A percentile compares a stretch with the other conserved stretches of the same genome.
Evolutionary conservation across 2,329 filamentous ascomycete genomes (phyloP).

Genomic region (Alternaria triticimaculans): DNA sequence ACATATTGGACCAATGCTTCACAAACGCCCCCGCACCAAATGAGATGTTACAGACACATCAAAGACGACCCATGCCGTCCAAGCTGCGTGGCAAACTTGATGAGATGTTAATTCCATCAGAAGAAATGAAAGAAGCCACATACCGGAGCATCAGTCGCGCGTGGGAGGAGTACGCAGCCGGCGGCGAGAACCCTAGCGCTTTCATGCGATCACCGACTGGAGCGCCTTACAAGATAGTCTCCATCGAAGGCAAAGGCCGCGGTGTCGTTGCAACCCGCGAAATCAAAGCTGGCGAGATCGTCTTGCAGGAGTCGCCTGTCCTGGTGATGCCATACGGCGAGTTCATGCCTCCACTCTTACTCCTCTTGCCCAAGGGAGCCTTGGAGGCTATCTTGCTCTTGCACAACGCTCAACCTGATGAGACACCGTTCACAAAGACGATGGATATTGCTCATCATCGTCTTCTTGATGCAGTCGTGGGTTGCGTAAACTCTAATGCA

Average conservation of each 20-base stretch:
- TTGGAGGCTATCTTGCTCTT: neutral
- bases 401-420: no score
- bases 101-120: neutral
- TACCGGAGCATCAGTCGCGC: neutral
- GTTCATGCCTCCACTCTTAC: neutral
- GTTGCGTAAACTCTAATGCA: neutral
- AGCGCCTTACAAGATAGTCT: neutral
- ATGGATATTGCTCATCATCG: no score
- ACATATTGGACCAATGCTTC: neutral
- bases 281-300: neutral
- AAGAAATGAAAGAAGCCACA: neutral
- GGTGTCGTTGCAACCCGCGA: neutral
- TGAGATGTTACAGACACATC: neutral
- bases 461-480: neutral
- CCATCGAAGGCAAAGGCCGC: neutral
- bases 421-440: no score
- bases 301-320: neutral
- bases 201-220: neutral
- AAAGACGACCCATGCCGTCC: neutral
- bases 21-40: neutral
- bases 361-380: neutral
- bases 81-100: neutral
- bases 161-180: neutral
- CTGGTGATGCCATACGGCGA: neutral
- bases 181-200: neutral